These are phyloP conservation scores for Choanephora cucurbitarum DNA, from an alignment of 371 early-diverging fungal genomes.

Conservation along the genomic window DNA sequence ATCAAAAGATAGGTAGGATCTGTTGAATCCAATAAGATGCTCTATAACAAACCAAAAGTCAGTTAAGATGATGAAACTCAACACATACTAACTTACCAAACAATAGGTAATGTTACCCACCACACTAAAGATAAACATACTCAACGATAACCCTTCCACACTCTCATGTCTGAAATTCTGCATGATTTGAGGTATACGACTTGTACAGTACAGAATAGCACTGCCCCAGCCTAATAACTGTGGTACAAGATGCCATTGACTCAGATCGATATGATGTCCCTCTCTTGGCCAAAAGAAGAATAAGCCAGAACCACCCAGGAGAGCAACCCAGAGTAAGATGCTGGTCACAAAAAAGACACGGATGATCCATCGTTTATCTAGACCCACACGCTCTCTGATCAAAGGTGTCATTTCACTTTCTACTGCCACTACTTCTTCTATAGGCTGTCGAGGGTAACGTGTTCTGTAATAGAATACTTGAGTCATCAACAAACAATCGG, in stretches of 20 bases:
- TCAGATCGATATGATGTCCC: constrained; percentile 27
- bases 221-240: constrained; percentile 58
- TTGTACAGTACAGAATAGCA: constrained; percentile 56
- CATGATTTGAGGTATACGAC: constrained; percentile 83
- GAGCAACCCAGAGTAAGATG: constrained; percentile 19
- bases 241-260: constrained; percentile 39
- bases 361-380: constrained; percentile 23
- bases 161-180: constrained; percentile 73
- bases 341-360: constrained; percentile 27
- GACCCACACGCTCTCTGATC: not conserved
- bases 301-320: constrained; percentile 23
- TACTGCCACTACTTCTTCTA: constrained; percentile 17
- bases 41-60: constrained; percentile 41
- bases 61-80: too few species aligned
- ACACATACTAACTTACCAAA: constrained; percentile 49
- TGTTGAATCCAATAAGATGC: constrained; percentile 66
- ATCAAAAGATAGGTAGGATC: constrained; percentile 60
- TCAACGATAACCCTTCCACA: constrained; percentile 72
- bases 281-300: constrained; percentile 30
- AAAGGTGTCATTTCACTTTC: constrained; percentile 5
- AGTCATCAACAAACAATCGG: constrained; percentile 51
- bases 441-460: constrained; percentile 11
- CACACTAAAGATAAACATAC: constrained; percentile 84
- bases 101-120: constrained; percentile 78
- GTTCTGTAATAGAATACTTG: constrained; percentile 61